Base-by-base conservation (phyloP, 176 grass and related monocot species). In the Oryza longistaminata region DNA sequence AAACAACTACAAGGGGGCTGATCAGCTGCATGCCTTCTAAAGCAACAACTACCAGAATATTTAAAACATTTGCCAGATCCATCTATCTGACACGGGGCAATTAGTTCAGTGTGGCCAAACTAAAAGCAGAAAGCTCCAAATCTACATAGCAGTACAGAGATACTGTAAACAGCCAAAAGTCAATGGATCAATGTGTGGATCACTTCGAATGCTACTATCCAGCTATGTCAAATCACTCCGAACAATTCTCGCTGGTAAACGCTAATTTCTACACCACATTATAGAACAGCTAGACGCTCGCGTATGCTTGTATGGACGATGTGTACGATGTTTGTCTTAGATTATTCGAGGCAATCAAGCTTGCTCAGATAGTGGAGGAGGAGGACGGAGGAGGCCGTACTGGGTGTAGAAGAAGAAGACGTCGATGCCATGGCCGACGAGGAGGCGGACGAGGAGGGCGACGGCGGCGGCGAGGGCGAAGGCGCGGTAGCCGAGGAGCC, bases 321-420 rank as follows among this genome's bases (percentile, higher is more conserved):
- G 24, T 58, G 31, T 11, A 39, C 4, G 13, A 67, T 77, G 31
- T 11, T 45, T 64, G 25, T 29, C 6, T 19, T 7, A 43, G 9
- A 71, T 3, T 64, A 52, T 73, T 5, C 9, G 1, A 21, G 49
- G 72, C 11, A 68, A 77, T 13, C 72, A 67, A 68, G 66, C 27
- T 1, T 0, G 66, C n/a, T 1, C 0, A 64, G 40, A 48, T 53
- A 40, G 7, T 35, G 34, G 34, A 37, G 58, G 2, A 61, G 58
- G 67, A 40, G 25, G 16, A n/a, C n/a, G n/a, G n/a, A 22, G 7
- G 26, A 71, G 58, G 35, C 6, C 75, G 53, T 78, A 92, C 90
- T 92, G 87, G 3, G 90, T 92, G 83, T 92, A 92, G 83, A 92
- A 89, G 87, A 75, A 86, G 80, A 92, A 89, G 0, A 55, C 50